A percentile compares a stretch with the other conserved stretches of the same genome.
phyloP scores from a whole-genome alignment of 768 basidiomycete genomes.

The Leucogyrophana mollusca region DNA sequence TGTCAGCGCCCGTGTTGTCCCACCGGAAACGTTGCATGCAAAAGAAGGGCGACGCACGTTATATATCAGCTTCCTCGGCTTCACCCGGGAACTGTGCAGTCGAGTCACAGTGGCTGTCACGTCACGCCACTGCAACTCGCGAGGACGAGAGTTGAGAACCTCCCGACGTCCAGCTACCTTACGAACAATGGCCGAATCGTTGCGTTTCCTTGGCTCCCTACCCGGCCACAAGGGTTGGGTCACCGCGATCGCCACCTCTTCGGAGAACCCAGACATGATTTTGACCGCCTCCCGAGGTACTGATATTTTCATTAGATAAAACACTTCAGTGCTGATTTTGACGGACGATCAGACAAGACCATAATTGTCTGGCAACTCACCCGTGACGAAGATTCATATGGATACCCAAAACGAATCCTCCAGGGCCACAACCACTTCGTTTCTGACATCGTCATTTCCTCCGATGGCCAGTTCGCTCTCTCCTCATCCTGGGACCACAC shows the following conservation, averaged over 20 bases:
- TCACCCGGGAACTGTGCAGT: conserved; percentile 55
- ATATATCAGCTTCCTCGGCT: not conserved
- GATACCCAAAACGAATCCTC: conserved; percentile 96
- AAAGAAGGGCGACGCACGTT: not conserved
- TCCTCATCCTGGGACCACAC: conserved; percentile 99
- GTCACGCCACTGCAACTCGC: conserved; percentile 32
- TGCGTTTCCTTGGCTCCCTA: conserved; percentile 90
- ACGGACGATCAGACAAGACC: conserved; percentile 80
- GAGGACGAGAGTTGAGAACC: conserved; percentile 14
- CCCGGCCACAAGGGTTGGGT: conserved; percentile 97
- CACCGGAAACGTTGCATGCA: too few species aligned
- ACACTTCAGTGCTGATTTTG: conserved; percentile 21
- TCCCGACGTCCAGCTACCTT: conserved; percentile 21
- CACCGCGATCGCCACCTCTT: conserved; percentile 96
- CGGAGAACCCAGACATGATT: conserved; percentile 99
- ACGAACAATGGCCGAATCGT: conserved; percentile 70
- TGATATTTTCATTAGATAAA: conserved; percentile 14
- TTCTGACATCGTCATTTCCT: conserved; percentile 97
- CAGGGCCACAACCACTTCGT: conserved; percentile 99
- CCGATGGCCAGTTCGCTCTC: conserved; percentile 98
- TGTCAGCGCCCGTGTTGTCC: too few species aligned
- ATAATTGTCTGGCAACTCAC: conserved; percentile 99
- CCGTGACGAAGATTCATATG: conserved; percentile 87
- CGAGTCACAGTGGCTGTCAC: conserved; percentile 66
- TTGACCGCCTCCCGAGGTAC: conserved; percentile 96